phyloP scores from a whole-genome alignment of 1,284 basidiomycete genomes.

The Retiboletus flavoniger region DNA sequence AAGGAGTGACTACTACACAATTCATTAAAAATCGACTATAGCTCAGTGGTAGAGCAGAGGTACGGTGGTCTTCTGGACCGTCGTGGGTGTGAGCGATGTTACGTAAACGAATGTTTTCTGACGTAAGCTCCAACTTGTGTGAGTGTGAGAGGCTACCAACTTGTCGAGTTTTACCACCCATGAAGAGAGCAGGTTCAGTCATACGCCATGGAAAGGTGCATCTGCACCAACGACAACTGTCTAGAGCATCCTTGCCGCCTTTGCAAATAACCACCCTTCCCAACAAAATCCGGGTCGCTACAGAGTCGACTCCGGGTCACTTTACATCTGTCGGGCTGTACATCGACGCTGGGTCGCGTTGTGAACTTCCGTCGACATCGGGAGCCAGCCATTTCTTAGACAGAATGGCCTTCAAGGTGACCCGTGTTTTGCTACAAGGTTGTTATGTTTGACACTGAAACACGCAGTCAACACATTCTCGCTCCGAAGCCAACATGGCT shows the following conservation, averaged over 20 bases:
- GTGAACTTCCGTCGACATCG: constrained; percentile 74
- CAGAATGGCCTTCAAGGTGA: constrained; percentile 94
- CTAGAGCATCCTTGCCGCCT: constrained; percentile 30
- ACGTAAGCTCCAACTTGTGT: constrained; percentile 2
- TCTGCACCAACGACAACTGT: constrained; percentile 25
- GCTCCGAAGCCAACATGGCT: constrained; percentile 77
- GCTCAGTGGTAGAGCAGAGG: not conserved
- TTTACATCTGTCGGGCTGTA: constrained; percentile 95
- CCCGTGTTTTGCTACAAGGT: constrained; percentile 19
- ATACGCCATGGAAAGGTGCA: constrained; percentile 25
- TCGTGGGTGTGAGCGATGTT: not conserved
- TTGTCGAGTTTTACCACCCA: constrained; percentile 13
- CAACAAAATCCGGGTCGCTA: constrained; percentile 91
- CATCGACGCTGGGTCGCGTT: constrained; percentile 92
- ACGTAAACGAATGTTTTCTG: not conserved
- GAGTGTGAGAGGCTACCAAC: not conserved
- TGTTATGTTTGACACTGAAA: constrained; percentile 11
- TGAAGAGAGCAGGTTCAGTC: constrained; percentile 29
- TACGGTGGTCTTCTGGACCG: too few relatives aligned
- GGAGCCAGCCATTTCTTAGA: constrained; percentile 93
- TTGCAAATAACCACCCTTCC: constrained; percentile 81
- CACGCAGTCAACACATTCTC: constrained; percentile 54
- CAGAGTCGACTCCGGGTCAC: constrained; percentile 89
- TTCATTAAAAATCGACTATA: not conserved
- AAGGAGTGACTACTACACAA: too few relatives aligned